Evolutionary conservation across 2,329 filamentous ascomycete species (phyloP).

Genomic region (Sordariomycetes sp.): DNA sequence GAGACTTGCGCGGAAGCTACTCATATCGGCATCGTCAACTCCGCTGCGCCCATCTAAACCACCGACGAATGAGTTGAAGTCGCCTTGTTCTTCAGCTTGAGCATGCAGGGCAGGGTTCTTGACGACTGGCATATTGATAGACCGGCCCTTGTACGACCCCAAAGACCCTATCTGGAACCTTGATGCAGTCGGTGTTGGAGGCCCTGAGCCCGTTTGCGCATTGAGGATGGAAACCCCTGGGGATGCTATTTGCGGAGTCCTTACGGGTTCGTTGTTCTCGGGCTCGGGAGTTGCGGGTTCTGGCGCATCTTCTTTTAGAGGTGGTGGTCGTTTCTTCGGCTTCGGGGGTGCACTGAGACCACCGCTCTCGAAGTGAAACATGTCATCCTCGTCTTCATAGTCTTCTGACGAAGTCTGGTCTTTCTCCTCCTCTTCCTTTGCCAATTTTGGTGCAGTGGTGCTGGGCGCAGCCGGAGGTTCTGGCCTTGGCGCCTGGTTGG

Average conservation of each 20-base stretch:
- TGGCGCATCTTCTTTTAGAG: constrained; percentile 18
- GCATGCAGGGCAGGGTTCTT: constrained; percentile 38
- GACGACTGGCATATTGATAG: constrained; percentile 43
- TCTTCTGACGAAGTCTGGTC: constrained; percentile 9
- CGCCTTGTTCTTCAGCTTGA: constrained; percentile 36
- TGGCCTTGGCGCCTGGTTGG: constrained; percentile 8
- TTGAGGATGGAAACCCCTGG: constrained; percentile 31
- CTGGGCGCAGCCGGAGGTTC: neutral
- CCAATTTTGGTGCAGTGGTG: neutral
- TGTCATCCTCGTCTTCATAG: constrained; percentile 25
- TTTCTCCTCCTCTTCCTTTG: constrained; percentile 5
- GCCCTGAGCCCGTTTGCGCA: constrained; percentile 12
- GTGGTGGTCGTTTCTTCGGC: constrained; percentile 12
- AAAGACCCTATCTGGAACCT: constrained; percentile 30
- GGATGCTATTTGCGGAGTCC: constrained; percentile 28
- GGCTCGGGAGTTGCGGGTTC: constrained; percentile 2
- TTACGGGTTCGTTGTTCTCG: constrained; percentile 8
- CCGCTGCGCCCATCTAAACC: constrained; percentile 42
- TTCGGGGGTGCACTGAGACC: constrained; percentile 20
- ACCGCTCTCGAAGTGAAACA: constrained; percentile 36
- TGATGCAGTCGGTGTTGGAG: constrained; percentile 19
- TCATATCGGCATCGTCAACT: constrained; percentile 34
- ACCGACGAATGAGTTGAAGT: constrained; percentile 41
- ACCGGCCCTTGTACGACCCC: constrained; percentile 45
- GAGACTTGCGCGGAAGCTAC: constrained; percentile 31